These are phyloP conservation scores for Colletotrichum nymphaeae DNA, from an alignment of 2,329 filamentous ascomycete genomes.

Conservation along the genomic window DNA sequence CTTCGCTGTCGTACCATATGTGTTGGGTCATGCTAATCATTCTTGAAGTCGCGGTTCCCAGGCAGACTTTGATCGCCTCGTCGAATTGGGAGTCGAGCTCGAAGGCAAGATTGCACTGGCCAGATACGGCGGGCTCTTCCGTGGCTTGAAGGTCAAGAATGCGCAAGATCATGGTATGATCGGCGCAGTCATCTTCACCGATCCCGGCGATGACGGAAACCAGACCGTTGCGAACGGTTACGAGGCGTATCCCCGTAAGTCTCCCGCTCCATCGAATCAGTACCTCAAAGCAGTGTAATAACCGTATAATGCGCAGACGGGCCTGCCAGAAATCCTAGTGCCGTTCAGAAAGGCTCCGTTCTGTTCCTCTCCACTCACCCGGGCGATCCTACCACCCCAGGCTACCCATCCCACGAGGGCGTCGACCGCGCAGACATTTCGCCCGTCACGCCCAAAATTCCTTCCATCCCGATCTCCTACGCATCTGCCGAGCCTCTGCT, in stretches of 20 bases:
- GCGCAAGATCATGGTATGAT: slow-evolving; percentile 83
- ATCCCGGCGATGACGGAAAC: slow-evolving; percentile 81
- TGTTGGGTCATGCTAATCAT: background rate
- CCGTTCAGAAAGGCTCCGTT: slow-evolving; percentile 82
- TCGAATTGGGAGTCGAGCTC: slow-evolving; percentile 74
- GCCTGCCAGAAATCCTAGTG: slow-evolving; percentile 80
- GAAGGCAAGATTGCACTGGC: slow-evolving; percentile 82
- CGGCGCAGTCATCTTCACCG: slow-evolving; percentile 77
- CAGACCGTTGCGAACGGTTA: slow-evolving; percentile 81
- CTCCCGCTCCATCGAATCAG: too few relatives aligned
- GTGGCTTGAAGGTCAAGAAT: slow-evolving; percentile 85
- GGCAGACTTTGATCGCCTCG: slow-evolving; percentile 77
- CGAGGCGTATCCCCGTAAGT: slow-evolving; percentile 71
- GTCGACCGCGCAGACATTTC: slow-evolving; percentile 73
- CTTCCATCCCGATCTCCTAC: slow-evolving; percentile 85
- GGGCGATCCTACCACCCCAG: slow-evolving; percentile 82
- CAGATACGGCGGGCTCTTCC: slow-evolving; percentile 82
- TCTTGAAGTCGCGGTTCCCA: slow-evolving; percentile 68
- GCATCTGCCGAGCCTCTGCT: slow-evolving; percentile 80
- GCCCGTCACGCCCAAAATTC: slow-evolving; percentile 76
- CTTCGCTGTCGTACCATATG: accelerated
- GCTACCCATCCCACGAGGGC: slow-evolving; percentile 82
- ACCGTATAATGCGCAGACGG: slow-evolving; percentile 53
- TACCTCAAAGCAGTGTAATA: slow-evolving; percentile 39
- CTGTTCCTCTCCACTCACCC: slow-evolving; percentile 70